These are phyloP conservation scores for Hemileccinum rubropunctum DNA, from an alignment of 768 basidiomycete genomes.

Conservation along the genomic window DNA sequence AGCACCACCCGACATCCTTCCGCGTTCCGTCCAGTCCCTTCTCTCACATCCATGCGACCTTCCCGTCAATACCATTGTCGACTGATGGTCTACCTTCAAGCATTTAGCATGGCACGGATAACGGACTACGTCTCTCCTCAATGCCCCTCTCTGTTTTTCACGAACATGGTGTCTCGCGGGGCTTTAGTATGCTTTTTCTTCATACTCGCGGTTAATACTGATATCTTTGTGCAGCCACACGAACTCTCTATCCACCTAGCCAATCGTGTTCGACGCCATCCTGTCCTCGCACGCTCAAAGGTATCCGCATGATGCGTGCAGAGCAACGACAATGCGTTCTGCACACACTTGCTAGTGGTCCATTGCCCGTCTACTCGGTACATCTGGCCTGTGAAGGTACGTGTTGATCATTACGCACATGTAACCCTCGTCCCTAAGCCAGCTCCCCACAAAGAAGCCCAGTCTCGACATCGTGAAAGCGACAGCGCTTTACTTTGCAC, in stretches of 20 bases:
- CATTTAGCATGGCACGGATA: background rate
- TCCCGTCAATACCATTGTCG: background rate
- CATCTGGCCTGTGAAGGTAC: constrained; percentile 2
- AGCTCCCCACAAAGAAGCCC: too few relatives aligned
- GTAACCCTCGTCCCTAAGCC: too few relatives aligned
- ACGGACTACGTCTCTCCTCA: background rate
- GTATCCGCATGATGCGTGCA: constrained; percentile 3
- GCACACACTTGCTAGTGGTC: background rate
- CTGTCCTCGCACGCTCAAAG: constrained; percentile 1
- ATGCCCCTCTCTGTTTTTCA: background rate
- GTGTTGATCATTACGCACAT: background rate
- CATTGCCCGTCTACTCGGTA: background rate
- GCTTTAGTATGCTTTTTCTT: background rate
- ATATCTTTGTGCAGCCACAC: too few relatives aligned
- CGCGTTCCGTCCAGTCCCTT: background rate
- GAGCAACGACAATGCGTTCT: background rate
- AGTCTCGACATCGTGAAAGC: too few relatives aligned
- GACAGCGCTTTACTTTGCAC: too few relatives aligned
- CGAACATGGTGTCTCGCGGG: background rate
- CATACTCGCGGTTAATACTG: too few relatives aligned
- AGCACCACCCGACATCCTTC: background rate
- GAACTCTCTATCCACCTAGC: background rate
- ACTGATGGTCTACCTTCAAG: constrained; percentile 1
- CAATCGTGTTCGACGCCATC: background rate
- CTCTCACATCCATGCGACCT: constrained; percentile 1